Evolutionary conservation across 345 rosid genomes (phyloP).

Genomic region (Pugionium dolabratum): DNA sequence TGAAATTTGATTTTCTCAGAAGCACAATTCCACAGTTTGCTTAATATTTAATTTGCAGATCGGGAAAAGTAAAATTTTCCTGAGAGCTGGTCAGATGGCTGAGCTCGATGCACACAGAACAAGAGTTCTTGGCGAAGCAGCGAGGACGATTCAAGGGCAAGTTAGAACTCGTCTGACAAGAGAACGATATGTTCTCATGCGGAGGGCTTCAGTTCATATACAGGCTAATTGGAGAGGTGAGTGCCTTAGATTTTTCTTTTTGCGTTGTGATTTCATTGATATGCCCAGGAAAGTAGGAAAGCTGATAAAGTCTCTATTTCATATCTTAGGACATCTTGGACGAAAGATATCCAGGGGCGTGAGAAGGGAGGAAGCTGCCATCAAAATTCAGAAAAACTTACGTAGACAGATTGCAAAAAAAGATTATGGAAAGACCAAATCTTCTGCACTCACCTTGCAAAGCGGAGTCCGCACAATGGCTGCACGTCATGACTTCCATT

Average conservation of each 20-base stretch:
- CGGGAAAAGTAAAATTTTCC: slow-evolving; percentile 72
- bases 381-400: slow-evolving; percentile 66
- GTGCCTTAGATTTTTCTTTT: slow-evolving; percentile 16
- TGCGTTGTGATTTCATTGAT: slow-evolving; percentile 11
- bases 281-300: slow-evolving; percentile 5
- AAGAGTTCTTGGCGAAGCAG: slow-evolving; percentile 55
- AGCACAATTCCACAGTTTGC: slow-evolving; percentile 1
- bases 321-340: slow-evolving; percentile 54
- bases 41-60: slow-evolving; percentile 51
- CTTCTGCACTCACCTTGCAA: slow-evolving; percentile 65
- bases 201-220: slow-evolving; percentile 57
- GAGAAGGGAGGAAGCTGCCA: slow-evolving; percentile 63
- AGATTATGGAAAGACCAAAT: slow-evolving; percentile 44
- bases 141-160: slow-evolving; percentile 62
- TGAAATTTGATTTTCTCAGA: slow-evolving; percentile 21
- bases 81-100: slow-evolving; percentile 81
- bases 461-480: slow-evolving; percentile 55
- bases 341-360: slow-evolving; percentile 41
- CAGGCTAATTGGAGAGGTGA: slow-evolving; percentile 88
- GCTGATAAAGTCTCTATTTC: slow-evolving; percentile 23
- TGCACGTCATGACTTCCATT: slow-evolving; percentile 50
- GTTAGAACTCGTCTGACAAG: slow-evolving; percentile 47
- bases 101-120: slow-evolving; percentile 75
- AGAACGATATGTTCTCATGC: slow-evolving; percentile 47
- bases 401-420: slow-evolving; percentile 63